Evolutionary conservation across 257 asterid species (phyloP).

Genomic region (Voacanga thouarsii): DNA sequence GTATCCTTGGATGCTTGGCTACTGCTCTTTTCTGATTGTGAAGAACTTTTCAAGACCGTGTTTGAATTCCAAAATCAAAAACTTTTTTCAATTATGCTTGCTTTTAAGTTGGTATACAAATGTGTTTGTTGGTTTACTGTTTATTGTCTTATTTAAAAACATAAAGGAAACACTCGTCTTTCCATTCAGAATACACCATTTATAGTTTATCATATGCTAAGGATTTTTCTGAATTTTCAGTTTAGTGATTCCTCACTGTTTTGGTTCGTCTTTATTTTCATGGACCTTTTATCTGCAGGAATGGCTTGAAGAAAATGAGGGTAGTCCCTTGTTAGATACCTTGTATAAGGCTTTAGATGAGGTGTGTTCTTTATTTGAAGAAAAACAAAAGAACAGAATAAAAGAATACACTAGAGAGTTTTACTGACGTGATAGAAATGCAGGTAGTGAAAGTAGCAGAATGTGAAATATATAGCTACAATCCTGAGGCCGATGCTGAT

Average conservation of each 20-base stretch:
- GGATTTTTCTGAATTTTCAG: neutral
- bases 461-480: slow-evolving; percentile 89
- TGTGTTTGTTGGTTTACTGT: neutral
- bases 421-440: slow-evolving; percentile 23
- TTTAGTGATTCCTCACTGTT: neutral
- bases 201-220: neutral
- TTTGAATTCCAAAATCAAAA: neutral
- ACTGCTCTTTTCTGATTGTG: neutral
- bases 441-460: slow-evolving; percentile 89
- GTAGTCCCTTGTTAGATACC: slow-evolving; percentile 55
- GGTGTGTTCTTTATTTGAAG: slow-evolving; percentile 43
- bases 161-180: neutral
- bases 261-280: neutral
- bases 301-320: slow-evolving; percentile 72
- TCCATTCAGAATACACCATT: neutral
- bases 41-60: neutral
- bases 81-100: neutral
- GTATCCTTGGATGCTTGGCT: neutral
- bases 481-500: slow-evolving; percentile 82
- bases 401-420: neutral
- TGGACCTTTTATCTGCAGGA: slow-evolving; percentile 50
- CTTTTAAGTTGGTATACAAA: neutral
- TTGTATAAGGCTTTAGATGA: slow-evolving; percentile 87
- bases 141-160: neutral
- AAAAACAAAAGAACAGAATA: slow-evolving; percentile 1